A percentile compares a stretch with the other conserved stretches of the same genome.
phyloP scores from a whole-genome alignment of 768 basidiomycete species.

The Suillus tomentosus region DNA sequence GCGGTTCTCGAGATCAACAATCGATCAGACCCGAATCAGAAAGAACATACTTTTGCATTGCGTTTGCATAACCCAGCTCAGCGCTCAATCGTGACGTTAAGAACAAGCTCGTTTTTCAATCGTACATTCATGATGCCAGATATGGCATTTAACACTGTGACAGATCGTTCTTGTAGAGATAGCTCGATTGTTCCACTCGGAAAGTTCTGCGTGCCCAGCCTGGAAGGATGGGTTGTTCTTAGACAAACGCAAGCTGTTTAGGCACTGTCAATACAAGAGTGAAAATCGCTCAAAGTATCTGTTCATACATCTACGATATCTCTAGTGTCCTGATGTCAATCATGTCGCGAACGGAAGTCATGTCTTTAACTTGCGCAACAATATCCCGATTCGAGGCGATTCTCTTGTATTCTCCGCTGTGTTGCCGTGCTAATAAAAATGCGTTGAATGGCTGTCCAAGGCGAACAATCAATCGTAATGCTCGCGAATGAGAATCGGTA shows the following conservation, averaged over 20 bases:
- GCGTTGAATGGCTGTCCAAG: neutral
- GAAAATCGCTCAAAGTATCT: neutral
- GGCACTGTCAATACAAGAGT: neutral
- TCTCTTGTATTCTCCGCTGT: neutral
- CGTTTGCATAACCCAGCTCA: neutral
- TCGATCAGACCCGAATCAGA: constrained; percentile 12
- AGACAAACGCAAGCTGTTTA: too few species aligned
- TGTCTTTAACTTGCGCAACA: neutral
- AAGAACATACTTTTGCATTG: constrained; percentile 63
- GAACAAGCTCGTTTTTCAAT: too few species aligned
- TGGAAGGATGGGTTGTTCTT: too few species aligned
- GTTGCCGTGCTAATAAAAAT: neutral
- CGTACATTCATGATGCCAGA: too few species aligned
- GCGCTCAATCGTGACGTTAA: too few species aligned
- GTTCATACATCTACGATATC: neutral
- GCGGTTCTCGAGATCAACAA: constrained; percentile 11
- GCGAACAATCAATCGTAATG: neutral
- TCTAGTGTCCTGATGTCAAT: neutral
- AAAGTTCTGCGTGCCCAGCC: too few species aligned
- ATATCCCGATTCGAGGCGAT: neutral
- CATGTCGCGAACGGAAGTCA: neutral
- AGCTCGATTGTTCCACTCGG: too few species aligned
- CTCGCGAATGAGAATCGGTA: neutral
- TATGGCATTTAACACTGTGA: too few species aligned
- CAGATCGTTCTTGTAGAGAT: too few species aligned